Evolutionary conservation across 345 rosid species (phyloP), one percentile per base, ranked within the genome.

Genomic region (Trapa bicornis): DNA sequence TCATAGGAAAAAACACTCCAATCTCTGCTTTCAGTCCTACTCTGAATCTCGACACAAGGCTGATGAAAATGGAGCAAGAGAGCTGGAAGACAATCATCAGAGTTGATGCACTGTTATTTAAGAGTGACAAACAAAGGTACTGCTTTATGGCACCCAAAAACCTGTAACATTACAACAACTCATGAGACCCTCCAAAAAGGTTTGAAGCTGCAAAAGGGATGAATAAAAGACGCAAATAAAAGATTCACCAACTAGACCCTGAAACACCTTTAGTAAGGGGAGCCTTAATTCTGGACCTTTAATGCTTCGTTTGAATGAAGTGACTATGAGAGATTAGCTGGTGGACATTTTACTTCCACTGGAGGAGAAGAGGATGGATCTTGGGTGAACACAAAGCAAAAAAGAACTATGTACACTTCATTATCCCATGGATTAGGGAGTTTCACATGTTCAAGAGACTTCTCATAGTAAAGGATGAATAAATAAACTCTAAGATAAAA

Each of bases 1-100:
- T 95, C 99, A 95, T 95, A 43, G 97, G 99, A 76, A 95, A 95
- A 80, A 95, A 95, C 9, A 95, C 99, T 74, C 99, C 99, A 76
- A 95, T 95, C 86, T 95, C 97, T 68, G 99, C 99, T 85, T 95
- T 91, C 77, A 95, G 74, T 77, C 99, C 97, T 71, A 96, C 96
- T 75, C 96, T 90, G 80, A 95, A 95, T 75, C 97, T 87, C 52
- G 97, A 89, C 61, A 95, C 97, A 67, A 91, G 83, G 77, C 99
- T 95, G 73, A 95, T 89, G 74, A 95, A 91, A 78, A 95, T 95
- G 75, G 99, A 95, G 87, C 99, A 95, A 72, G 99, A 95, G 80
- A 95, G 97, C 86, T 95, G 99, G 87, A 91, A 95, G 78, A 95
- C 82, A 71, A 95, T 91, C 91, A 95, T 86, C 57, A 95, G 92